Evolutionary conservation across 2,329 filamentous ascomycete genomes (phyloP), one percentile per base, ranked within the genome.

Genomic region (Dryadomyces quercus-mongolicae): DNA sequence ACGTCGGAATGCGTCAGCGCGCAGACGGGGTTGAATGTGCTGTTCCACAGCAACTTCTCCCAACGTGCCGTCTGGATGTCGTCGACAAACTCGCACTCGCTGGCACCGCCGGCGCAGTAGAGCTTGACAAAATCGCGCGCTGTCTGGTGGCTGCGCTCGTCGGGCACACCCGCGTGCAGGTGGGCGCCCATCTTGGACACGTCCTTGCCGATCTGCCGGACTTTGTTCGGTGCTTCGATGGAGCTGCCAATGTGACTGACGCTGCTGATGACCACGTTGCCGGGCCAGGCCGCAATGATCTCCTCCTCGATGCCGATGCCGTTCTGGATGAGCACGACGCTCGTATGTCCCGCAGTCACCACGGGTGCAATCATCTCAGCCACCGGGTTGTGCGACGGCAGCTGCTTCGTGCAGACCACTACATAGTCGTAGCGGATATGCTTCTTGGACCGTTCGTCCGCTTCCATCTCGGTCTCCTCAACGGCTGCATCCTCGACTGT

Each of bases 21-120:
- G 49, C 59, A 59, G 36, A 58, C 54, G 20, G 59, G 54, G 51
- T 58, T 59, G 55, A 59, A 60, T 13, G 58, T 55, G 20, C 52
- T 55, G 48, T 59, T 60, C 56, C 58, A 57, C 54, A 58, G 52
- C 54, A 60, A 56, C 55, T 60, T 60, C 52, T 58, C 56, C 59
- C 59, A 60, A 22, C 59, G 57, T 25, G 56, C 57, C 7, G 48
- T 44, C 48, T 48, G 45, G 22, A 60, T 58, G 44, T 58, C 57
- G 47, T 53, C 55, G 31, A 54, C 53, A 1, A 57, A 45, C 51
- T 50, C 40, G 49, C 44, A 44, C 12, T 18, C 13, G 31, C 42
- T 51, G 8, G 56, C 59, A 42, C 57, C 57, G 43, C 59, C 59
- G 2, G 55, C 52, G 10, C 5, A 7, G 53, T 57, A 59, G 10